A percentile compares a stretch with the other conserved stretches of the same genome.
These are phyloP conservation scores for Lippia alba DNA, from an alignment of 305 asterid species.

Conservation along the genomic window DNA sequence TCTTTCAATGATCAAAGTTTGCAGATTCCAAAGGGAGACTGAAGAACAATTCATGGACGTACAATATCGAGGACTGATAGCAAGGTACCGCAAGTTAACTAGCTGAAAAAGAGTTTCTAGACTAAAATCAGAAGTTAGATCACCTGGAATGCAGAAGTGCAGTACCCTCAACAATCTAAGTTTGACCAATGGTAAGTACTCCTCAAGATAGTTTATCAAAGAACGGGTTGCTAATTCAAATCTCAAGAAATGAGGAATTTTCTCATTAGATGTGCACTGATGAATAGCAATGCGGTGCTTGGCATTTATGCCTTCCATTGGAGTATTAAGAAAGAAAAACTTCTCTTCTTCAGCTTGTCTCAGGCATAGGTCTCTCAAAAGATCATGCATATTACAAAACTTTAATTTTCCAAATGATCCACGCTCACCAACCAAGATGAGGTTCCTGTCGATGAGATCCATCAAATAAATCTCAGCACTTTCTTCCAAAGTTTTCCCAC, in stretches of 20 bases:
- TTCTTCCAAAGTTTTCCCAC: background rate
- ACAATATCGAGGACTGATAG: no score
- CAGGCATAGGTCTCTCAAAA: slow-evolving; percentile 8
- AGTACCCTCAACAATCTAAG: slow-evolving; percentile 8
- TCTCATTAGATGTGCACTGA: background rate
- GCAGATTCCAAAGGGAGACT: background rate
- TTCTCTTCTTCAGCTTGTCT: background rate
- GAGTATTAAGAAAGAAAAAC: background rate
- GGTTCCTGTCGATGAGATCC: background rate
- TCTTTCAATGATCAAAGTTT: background rate
- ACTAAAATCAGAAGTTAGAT: background rate
- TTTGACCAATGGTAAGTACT: background rate
- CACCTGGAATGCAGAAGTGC: background rate
- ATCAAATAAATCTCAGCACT: background rate
- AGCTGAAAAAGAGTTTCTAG: background rate
- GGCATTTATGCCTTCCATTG: background rate
- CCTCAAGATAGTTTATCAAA: slow-evolving; percentile 5
- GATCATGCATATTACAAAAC: slow-evolving; percentile 1
- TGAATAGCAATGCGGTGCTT: slow-evolving; percentile 17
- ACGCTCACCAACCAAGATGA: background rate
- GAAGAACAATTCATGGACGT: no score
- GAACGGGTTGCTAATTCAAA: background rate
- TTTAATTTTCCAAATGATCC: background rate
- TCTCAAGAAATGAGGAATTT: background rate
- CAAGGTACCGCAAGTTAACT: background rate